Evolutionary conservation across 805 yeast species (phyloP).

Genomic region (Metschnikowia gelsemii): DNA sequence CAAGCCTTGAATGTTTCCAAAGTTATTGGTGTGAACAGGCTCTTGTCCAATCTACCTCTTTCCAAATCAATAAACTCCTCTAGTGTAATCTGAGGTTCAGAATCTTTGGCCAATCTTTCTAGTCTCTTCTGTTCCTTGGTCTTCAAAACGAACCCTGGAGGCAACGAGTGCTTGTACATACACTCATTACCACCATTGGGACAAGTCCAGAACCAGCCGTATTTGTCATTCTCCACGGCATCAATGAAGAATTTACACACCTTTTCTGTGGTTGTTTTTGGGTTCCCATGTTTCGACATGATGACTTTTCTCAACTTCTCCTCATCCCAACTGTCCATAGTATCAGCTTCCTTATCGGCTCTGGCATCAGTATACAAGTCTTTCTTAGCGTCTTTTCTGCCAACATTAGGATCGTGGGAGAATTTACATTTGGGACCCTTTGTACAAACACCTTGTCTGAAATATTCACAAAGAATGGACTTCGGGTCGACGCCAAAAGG

Average conservation of each 20-base stretch:
- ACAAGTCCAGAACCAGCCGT: conserved; percentile 99
- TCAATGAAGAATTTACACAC: conserved; percentile 93
- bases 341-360: conserved; percentile 68
- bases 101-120: conserved; percentile 80
- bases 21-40: conserved; percentile 82
- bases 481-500: conserved; percentile 98
- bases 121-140: conserved; percentile 93
- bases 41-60: conserved; percentile 76
- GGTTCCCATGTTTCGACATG: conserved; percentile 90
- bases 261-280: conserved; percentile 88
- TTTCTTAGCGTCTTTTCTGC: conserved; percentile 84
- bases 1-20: conserved; percentile 75
- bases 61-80: conserved; percentile 96
- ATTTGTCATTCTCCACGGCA: conserved; percentile 95
- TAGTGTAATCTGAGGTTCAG: conserved; percentile 84
- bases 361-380: conserved; percentile 92
- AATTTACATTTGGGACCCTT: conserved; percentile 87
- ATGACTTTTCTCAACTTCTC: conserved; percentile 87
- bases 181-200: conserved; percentile 93
- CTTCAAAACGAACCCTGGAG: conserved; percentile 94
- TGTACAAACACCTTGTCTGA: conserved; percentile 83
- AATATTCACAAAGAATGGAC: conserved; percentile 84
- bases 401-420: conserved; percentile 83
- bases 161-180: conserved; percentile 92
- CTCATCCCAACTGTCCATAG: conserved; percentile 97